phyloP scores from a whole-genome alignment of 345 rosid genomes.

The Camelina laxa region DNA sequence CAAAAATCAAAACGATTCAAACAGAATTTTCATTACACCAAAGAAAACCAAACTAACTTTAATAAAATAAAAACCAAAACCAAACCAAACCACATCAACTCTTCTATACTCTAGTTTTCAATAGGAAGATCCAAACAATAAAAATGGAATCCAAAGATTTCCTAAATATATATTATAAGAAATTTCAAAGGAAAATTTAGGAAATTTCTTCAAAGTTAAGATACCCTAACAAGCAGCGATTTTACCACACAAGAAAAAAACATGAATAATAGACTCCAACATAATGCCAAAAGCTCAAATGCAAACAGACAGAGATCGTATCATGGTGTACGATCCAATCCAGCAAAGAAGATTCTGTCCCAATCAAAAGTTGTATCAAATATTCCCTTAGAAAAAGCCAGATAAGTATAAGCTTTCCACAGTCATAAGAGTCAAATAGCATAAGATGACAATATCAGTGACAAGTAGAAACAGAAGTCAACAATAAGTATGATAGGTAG shows the following conservation, averaged over 20 bases:
- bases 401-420: neutral
- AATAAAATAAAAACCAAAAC: neutral
- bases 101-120: neutral
- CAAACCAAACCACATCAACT: neutral
- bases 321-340: neutral
- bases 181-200: neutral
- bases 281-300: constrained; percentile 27
- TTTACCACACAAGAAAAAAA: neutral
- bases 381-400: neutral
- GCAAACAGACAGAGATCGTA: neutral
- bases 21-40: neutral
- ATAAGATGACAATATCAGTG: constrained; percentile 27
- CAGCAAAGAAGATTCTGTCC: constrained; percentile 3
- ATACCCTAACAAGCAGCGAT: neutral
- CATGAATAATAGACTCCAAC: constrained; percentile 7
- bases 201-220: neutral
- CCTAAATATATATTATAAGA: neutral
- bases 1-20: neutral
- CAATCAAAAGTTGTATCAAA: neutral
- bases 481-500: neutral
- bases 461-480: neutral
- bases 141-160: neutral
- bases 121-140: neutral
- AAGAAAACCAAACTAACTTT: neutral
- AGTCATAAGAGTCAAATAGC: constrained; percentile 21